Base-by-base conservation (phyloP, 2,329 filamentous ascomycete species). In the Cladosporium halotolerans region DNA sequence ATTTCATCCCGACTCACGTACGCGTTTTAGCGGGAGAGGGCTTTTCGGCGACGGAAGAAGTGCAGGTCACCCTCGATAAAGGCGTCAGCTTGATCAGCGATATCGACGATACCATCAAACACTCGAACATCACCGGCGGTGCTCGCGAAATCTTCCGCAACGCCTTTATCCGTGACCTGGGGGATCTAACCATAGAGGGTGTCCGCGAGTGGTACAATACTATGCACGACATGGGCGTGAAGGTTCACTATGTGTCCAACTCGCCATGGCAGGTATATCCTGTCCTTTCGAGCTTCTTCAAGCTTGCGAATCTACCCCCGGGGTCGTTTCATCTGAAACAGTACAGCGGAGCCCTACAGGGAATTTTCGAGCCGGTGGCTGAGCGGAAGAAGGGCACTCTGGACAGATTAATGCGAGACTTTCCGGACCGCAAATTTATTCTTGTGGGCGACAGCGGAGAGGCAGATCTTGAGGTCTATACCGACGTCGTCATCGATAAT, bases 231-330 rank as follows among this genome's bases (percentile, higher is more conserved):
- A 82, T 92, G 73, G 90, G 91, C 14, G 92, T 97, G 19, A 82
- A 84, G 62, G 80, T 99, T 49, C 95, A 99, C 67, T 99, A 99
- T 69, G 95, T 96, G 59, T 99, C 93, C n/a, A 99, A 99, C 70
- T 95, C 92, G 47, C 93, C 93, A 0, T 99, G 95, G 95, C 95
- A 99, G 68, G 79, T 99, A 6, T 99, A 89, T 63, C 93, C 93
- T 0, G 83, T 97, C 2, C 75, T 99, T 9, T 86, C 88, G 4
- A 89, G 82, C 50, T 99, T 87, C 68, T 95, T 97, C 68, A 83
- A 84, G 59, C 72, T 86, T 39, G 87, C 88, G 6, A 87, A 87
- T 1, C 74, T 99, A 1, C 93, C 93, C 0, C 81, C 81, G 0
- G 95, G 93, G 0, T 96, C 92, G 0, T 88, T 97, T 60, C 95